Evolutionary conservation across 768 basidiomycete genomes (phyloP), one percentile per base, ranked within the genome.

Genomic region (Pisolithus sp.): DNA sequence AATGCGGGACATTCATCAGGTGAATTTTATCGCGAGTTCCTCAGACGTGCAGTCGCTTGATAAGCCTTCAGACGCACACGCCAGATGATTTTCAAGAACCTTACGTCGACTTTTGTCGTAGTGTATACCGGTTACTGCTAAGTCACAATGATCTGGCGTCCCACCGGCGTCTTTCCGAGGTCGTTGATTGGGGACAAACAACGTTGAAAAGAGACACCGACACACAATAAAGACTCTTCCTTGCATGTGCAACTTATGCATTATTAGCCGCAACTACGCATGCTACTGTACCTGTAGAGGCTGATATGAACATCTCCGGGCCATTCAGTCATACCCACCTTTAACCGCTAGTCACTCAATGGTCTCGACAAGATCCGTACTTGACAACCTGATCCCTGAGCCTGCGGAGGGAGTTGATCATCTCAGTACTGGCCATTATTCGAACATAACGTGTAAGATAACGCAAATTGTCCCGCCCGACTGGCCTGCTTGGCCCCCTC

Each of bases 1-100:
- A 2, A 80, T 86, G 78, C 67, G 76, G 18, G 70, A 71, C 28
- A 73, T 73, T 37, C 67, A 70, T 52, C 61, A 68, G 62, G 83
- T 81, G 57, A 40, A 62, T 7, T 45, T 23, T 10, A 2, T 23
- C 45, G 17, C 30, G 28, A 41, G n/a, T 47, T 41, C 28, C 7
- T 1, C n/a, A 23, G 10, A 36, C 46, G 23, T 23, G 18, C 36
- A 21, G 31, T 37, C 39, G 2, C 18, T 58, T 51, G 5, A 30
- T 31, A 12, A 10, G 3, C 6, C 15, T 53, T 51, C 50, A 59
- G 55, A 50, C 30, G 30, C 28, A 50, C 12, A 36, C 26, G 47
- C 50, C 50, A 51, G 20, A 53, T 13, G 54, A 54, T 12, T 50
- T 49, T 21, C 70, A 60, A 50, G 61, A 12, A 54, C 57, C 45